Conservation (phyloP, 2,329 filamentous ascomycete species). For the Bipolaris zeicola region DNA sequence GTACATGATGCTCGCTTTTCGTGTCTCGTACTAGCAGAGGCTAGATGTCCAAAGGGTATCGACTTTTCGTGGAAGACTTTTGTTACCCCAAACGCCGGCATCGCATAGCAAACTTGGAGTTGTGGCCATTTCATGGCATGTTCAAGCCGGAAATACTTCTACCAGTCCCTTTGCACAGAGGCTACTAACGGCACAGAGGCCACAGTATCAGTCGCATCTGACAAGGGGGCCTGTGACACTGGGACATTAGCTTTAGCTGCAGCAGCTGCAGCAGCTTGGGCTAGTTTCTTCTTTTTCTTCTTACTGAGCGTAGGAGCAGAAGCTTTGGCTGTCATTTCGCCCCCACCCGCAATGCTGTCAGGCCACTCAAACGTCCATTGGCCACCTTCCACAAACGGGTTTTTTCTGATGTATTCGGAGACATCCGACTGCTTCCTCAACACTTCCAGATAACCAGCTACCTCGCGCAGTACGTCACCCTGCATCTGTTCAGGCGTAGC, state of each 20-base stretch:
- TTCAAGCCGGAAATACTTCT: not conserved
- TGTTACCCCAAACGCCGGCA: not conserved
- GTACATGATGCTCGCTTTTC: not conserved
- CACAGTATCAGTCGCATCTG: constrained; percentile 5
- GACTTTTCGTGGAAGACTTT: not conserved
- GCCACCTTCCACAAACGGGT: constrained; percentile 36
- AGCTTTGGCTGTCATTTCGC: constrained; percentile 19
- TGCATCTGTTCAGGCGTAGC: constrained; percentile 52
- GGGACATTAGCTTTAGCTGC: constrained; percentile 5
- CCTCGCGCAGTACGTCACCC: constrained; percentile 55
- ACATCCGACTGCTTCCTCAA: constrained; percentile 62
- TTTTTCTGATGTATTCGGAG: constrained; percentile 62
- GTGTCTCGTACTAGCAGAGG: not conserved
- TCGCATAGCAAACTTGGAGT: not conserved
- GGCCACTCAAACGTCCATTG: constrained; percentile 40
- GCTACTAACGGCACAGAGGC: constrained; percentile 10
- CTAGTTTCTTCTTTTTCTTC: constrained; percentile 18
- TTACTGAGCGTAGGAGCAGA: constrained; percentile 11
- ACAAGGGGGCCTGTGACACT: not conserved
- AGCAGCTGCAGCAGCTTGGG: constrained; percentile 3
- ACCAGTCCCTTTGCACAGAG: constrained; percentile 13
- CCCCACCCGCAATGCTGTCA: constrained; percentile 12
- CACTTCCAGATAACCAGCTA: constrained; percentile 60
- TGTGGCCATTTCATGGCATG: not conserved
- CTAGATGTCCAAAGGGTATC: not conserved